These are phyloP conservation scores for Plasmodium cynomolgi DNA, from an alignment of 169 alveolate genomes.

Conservation along the genomic window DNA sequence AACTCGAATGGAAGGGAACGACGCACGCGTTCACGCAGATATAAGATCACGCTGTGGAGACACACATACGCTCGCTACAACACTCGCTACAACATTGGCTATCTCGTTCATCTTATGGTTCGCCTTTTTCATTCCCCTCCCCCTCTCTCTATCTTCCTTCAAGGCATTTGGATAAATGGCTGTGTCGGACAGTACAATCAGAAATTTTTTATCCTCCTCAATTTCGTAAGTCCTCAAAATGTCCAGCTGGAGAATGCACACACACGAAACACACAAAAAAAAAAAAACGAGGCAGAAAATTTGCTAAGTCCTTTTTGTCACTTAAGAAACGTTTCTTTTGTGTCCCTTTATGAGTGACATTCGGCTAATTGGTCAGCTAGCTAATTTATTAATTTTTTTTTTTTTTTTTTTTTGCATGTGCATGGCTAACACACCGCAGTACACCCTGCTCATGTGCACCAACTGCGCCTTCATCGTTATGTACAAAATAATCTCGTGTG, in stretches of 20 bases:
- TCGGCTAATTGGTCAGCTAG: not conserved
- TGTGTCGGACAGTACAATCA: slow-evolving; percentile 92
- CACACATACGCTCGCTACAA: not conserved
- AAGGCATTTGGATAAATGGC: slow-evolving; percentile 87
- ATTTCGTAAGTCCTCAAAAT: slow-evolving; percentile 35
- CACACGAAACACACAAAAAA: not conserved
- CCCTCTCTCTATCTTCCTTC: not conserved
- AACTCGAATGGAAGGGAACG: not conserved
- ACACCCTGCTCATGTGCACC: slow-evolving; percentile 33
- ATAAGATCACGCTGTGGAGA: not conserved
- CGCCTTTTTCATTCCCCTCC: not conserved
- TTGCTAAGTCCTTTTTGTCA: not conserved
- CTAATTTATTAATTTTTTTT: not conserved
- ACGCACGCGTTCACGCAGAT: not conserved
- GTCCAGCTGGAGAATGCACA: not conserved
- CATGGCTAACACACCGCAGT: slow-evolving; percentile 4
- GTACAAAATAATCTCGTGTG: slow-evolving; percentile 35
- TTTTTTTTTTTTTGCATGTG: slow-evolving; percentile 5
- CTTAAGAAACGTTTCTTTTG: not conserved
- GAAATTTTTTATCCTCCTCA: slow-evolving; percentile 83
- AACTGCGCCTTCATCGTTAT: slow-evolving; percentile 18
- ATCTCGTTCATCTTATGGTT: not conserved
- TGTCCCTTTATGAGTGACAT: not conserved
- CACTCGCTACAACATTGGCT: not conserved
- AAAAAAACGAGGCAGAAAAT: not conserved